phyloP scores from a whole-genome alignment of 2,329 filamentous ascomycete genomes.

The Paecilomyces dactylethromorphus region DNA sequence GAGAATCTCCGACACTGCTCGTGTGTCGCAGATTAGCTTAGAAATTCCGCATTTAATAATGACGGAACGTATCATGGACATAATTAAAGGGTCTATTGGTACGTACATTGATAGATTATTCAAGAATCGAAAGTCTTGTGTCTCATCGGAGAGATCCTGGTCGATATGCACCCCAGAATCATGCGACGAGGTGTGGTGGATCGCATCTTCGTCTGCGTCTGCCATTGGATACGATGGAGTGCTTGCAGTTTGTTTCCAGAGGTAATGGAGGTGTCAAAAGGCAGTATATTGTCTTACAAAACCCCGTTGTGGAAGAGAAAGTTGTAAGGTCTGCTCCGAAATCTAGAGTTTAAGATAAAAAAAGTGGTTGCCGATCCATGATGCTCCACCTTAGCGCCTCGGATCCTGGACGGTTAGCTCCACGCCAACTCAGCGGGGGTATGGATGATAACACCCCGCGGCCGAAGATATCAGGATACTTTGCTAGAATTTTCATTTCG shows the following conservation, averaged over 20 bases:
- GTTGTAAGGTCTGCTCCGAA: neutral
- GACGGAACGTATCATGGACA: neutral
- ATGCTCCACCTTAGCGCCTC: neutral
- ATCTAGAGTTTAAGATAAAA: neutral
- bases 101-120: constrained; percentile 47
- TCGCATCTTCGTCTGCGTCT: constrained; percentile 38
- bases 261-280: neutral
- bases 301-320: neutral
- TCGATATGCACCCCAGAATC: constrained; percentile 39
- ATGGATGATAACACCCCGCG: neutral
- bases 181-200: constrained; percentile 21
- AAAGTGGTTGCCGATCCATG: neutral
- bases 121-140: constrained; percentile 79
- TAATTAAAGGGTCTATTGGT: neutral
- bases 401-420: neutral
- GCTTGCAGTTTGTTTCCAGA: neutral
- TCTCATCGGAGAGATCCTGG: constrained; percentile 66
- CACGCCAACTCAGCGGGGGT: neutral
- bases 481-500: neutral
- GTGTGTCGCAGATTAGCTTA: neutral
- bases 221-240: constrained; percentile 23
- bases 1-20: constrained; percentile 25
- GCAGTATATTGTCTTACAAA: neutral
- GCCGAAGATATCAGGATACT: neutral
- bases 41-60: constrained; percentile 25